Base-by-base conservation (phyloP, 495 filamentous ascomycete genomes). In the Aspergillus funiculosus region DNA sequence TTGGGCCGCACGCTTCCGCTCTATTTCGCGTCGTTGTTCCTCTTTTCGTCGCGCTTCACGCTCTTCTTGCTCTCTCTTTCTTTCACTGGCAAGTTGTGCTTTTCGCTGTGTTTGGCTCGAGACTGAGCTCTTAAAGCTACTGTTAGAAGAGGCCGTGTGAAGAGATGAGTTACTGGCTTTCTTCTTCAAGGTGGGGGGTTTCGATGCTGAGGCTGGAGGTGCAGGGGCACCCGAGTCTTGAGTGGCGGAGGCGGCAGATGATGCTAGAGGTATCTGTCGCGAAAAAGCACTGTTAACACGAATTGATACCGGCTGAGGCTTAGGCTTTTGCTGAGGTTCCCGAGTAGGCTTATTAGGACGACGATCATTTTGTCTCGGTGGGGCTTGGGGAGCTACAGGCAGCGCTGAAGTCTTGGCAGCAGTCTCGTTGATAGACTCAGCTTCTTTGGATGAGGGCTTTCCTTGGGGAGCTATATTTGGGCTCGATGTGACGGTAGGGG, bases 61-160 rank as follows among this genome's bases (percentile, higher is more conserved):
- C 58, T 91, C 86, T 52, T 92, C 87, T 56, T 79, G 62, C 54
- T 91, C 86, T 52, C 81, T 87, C 61, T 86, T 87, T 52, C 76
- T 78, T 35, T 84, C 85, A n/a, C 80, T 79, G 77, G 71, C 39
- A 73, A 82, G 60, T 76, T 88, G 43, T 62, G 78, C 52, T 71
- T 80, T 55, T 59, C 75, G 69, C 55, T 71, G 66, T 24, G 79
- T 80, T 42, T 69, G 65, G 35, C 59, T 67, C n/a, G 82, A 79
- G 14, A 71, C 76, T 2, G 82, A 80, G 48, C 76, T 80, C 64
- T 88, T 89, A 39, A 90, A 72, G 57, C 76, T 86, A 46, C 69
- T 75, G 4, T 73, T 65, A 1, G 86, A 86, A 8, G 76, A 68
- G 46, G 87, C 75, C 18, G 74, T 71, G 28, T 84, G 76, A 9